Percentiles rank a stretch among this genome's conserved stretches.
Evolutionary conservation across 192 early-diverging fungal genomes (phyloP).

Genomic region (Backusella psychrophila): DNA sequence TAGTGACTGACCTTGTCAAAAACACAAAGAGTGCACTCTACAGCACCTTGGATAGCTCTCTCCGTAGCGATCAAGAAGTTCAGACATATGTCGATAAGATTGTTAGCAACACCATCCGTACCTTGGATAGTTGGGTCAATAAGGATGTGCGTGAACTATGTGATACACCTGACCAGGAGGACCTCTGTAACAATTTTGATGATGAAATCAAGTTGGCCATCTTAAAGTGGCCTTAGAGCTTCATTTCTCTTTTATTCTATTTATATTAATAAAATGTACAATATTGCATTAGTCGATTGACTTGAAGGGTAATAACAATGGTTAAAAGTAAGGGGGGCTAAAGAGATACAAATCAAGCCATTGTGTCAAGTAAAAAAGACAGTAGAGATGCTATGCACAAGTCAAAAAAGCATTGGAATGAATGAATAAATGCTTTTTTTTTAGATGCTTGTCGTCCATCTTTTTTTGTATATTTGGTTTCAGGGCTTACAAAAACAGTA

Average conservation of each 20-base stretch:
- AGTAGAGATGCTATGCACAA: background rate
- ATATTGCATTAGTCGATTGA: background rate
- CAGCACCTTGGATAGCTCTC: constrained; percentile 14
- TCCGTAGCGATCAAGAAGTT: constrained; percentile 22
- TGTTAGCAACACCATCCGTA: constrained; percentile 12
- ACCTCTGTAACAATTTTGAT: constrained; percentile 33
- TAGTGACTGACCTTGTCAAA: constrained; percentile 22
- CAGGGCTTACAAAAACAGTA: background rate
- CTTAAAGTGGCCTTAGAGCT: constrained; percentile 32
- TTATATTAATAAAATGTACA: background rate
- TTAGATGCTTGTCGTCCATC: background rate
- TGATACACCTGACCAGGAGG: constrained; percentile 7
- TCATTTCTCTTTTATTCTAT: background rate
- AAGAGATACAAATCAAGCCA: background rate
- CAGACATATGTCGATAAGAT: constrained; percentile 16
- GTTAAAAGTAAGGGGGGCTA: background rate
- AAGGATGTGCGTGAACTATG: constrained; percentile 29
- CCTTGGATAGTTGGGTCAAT: constrained; percentile 22
- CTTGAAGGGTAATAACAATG: background rate
- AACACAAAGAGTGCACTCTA: constrained; percentile 17
- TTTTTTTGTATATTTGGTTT: background rate
- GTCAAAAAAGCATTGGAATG: background rate
- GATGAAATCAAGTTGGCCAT: constrained; percentile 32
- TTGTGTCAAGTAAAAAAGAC: background rate
- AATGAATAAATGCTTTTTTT: background rate